Base-by-base conservation (phyloP, 202 grass and related monocot genomes). In the Carex sylvatica region DNA sequence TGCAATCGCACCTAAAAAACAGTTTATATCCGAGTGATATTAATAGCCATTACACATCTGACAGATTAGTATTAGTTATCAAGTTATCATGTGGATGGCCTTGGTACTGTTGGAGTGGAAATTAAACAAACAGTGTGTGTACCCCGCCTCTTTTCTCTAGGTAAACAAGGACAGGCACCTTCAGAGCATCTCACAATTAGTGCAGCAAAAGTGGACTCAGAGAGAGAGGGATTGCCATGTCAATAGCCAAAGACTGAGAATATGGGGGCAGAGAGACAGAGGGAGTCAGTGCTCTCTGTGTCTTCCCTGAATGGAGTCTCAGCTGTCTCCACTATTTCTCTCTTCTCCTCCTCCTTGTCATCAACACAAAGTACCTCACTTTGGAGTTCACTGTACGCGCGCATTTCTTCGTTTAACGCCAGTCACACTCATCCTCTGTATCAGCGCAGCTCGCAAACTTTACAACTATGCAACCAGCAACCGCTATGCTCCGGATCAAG, bases 241-340 rank as follows among this genome's bases (percentile, higher is more conserved):
- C n/a, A n/a, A n/a, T n/a, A n/a, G 59, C 59, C 59, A 65, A 46
- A 65, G 78, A 65, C 59, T 51, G 47, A 44, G 36, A 80, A 80
- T 54, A 80, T 65, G 59, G 78, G 18, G 18, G 74, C 78, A 80
- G 78, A 82, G 69, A 82, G 61, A 54, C 42, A 69, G 80, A 82
- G 80, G 44, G 3, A 69, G 80, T 65, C 79, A 82, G 64, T 82
- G 80, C 61, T 56, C 80, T 82, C 44, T 82, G 6, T 81, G 13
- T 65, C 38, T 30, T 7, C 15, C 80, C 26, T 82, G 64, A 82
- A 82, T 82, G 80, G 80, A 82, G 80, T 53, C 62, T 69, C 60
- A 82, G 80, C 64, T 82, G 80, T 82, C 80, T 82, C 80, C 80
- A 82, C 80, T 82, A 82, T 69, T 68, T 81, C 18, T 15, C 60